These are phyloP conservation scores for Colletotrichum tofieldiae DNA, from an alignment of 2,329 filamentous ascomycete species.

Conservation along the genomic window DNA sequence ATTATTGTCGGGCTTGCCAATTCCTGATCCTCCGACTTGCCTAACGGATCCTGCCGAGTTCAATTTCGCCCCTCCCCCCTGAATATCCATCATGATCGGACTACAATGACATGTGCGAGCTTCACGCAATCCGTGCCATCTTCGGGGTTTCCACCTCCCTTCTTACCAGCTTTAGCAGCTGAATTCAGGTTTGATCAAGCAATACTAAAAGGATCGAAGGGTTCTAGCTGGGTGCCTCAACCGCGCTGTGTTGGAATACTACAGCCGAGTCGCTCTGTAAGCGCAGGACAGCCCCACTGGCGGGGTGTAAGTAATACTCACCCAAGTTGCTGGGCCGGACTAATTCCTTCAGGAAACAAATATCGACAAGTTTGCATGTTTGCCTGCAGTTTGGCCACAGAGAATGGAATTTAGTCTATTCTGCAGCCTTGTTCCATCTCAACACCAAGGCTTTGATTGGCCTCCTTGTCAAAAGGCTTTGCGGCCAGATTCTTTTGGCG, in stretches of 20 bases:
- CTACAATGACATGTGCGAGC: slow-evolving; percentile 12
- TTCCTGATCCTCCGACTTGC: neutral
- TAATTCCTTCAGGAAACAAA: neutral
- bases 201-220: neutral
- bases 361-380: too few species aligned
- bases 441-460: neutral
- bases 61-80: too few species aligned
- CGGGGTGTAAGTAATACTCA: neutral
- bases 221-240: neutral
- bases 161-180: neutral
- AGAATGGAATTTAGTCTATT: neutral
- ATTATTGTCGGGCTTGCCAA: neutral
- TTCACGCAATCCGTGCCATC: neutral
- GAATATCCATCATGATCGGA: neutral
- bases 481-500: too few species aligned
- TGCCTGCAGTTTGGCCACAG: neutral
- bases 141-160: neutral
- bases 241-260: neutral
- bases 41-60: neutral
- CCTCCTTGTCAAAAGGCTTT: neutral
- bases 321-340: neutral
- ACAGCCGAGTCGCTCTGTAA: neutral
- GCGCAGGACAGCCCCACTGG: too few species aligned
- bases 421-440: neutral
- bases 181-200: neutral